These are phyloP conservation scores for Leptosphaerulina australis DNA, from an alignment of 2,329 filamentous ascomycete genomes.

Conservation along the genomic window DNA sequence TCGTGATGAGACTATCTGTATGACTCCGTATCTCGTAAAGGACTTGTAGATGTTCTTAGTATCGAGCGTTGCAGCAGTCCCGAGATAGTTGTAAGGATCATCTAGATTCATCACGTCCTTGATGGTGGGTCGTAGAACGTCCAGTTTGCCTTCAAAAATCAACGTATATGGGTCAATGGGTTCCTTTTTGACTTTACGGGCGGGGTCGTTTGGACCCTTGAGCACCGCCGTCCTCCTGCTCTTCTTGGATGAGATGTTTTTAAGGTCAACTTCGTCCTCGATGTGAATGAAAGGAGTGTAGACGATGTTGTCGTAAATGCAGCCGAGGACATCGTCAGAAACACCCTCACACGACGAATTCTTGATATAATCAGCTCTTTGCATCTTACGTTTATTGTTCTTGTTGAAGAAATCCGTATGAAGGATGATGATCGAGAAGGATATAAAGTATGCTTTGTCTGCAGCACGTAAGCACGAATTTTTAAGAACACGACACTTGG, in stretches of 20 bases:
- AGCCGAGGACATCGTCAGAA: conserved; percentile 90
- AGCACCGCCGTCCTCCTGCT: conserved; percentile 67
- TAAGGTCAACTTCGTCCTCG: conserved; percentile 85
- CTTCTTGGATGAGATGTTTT: conserved; percentile 73
- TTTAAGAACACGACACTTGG: background rate
- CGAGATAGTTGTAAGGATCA: conserved; percentile 87
- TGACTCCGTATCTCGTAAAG: conserved; percentile 86
- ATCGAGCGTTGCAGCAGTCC: conserved; percentile 76
- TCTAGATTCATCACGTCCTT: conserved; percentile 93
- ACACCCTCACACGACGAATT: conserved; percentile 92
- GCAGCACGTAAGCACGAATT: conserved; percentile 26
- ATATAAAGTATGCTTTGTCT: conserved; percentile 97
- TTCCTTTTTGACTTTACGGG: conserved; percentile 72
- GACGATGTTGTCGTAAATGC: conserved; percentile 97
- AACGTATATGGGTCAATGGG: conserved; percentile 94
- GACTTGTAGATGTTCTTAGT: conserved; percentile 82
- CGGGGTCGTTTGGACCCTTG: conserved; percentile 65
- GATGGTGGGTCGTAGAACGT: conserved; percentile 79
- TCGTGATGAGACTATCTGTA: conserved; percentile 93
- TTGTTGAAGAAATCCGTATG: conserved; percentile 99
- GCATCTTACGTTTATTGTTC: conserved; percentile 99
- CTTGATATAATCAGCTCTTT: conserved; percentile 91
- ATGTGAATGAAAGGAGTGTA: conserved; percentile 99
- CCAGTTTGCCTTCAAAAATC: conserved; percentile 87
- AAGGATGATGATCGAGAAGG: conserved; percentile 93